These are phyloP conservation scores for Apophysomyces elegans DNA, from an alignment of 371 early-diverging fungal genomes.

Conservation along the genomic window DNA sequence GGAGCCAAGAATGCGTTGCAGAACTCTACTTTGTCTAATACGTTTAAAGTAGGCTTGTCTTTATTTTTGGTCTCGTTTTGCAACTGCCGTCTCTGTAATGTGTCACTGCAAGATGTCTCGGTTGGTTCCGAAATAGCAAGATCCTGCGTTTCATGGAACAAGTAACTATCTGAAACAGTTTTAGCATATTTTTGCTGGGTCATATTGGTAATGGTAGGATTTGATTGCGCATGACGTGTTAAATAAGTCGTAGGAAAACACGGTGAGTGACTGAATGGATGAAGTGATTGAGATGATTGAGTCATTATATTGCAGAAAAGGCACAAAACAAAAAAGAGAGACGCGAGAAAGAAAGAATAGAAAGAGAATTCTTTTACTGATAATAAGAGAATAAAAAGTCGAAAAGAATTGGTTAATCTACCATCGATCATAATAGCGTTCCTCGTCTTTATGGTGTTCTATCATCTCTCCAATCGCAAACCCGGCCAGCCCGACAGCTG, in stretches of 20 bases:
- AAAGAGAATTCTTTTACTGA: not conserved
- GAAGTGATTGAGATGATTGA: not conserved
- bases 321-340: not conserved
- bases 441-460: conserved; percentile 37
- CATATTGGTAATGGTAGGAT: not conserved
- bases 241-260: not conserved
- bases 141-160: not conserved
- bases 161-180: not conserved
- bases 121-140: not conserved
- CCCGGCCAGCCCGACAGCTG: conserved; percentile 43
- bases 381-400: too few relatives aligned
- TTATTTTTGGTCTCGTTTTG: too few relatives aligned
- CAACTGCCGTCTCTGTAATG: too few relatives aligned
- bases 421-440: conserved; percentile 3
- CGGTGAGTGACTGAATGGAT: not conserved
- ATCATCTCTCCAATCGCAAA: conserved; percentile 45
- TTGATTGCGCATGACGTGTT: not conserved
- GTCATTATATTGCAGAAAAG: not conserved
- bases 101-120: not conserved
- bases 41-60: not conserved
- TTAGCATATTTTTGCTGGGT: not conserved
- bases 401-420: not conserved
- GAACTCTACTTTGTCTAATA: not conserved
- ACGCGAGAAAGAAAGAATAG: not conserved
- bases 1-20: not conserved